Evolutionary conservation across 2,329 filamentous ascomycete genomes (phyloP).

Genomic region (Fusarium brachygibbosum): DNA sequence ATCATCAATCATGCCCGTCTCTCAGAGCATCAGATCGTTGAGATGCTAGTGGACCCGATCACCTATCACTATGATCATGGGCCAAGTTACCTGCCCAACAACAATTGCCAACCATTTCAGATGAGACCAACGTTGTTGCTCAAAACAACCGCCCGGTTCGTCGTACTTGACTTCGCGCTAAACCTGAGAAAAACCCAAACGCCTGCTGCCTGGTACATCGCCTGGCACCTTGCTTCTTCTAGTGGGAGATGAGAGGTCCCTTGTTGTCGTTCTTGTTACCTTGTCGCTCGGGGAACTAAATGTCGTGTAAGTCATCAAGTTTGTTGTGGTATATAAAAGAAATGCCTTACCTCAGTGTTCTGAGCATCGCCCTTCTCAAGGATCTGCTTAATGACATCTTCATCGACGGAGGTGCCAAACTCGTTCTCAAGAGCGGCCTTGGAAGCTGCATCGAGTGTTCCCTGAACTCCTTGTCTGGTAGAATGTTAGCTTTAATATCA

Average conservation of each 20-base stretch:
- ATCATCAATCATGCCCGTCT: conserved; percentile 42
- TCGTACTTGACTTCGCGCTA: conserved; percentile 10
- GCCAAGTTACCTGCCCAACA: conserved; percentile 6
- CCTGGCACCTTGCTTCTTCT: conserved; percentile 43
- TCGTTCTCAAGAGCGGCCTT: conserved; percentile 83
- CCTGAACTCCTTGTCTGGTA: conserved; percentile 85
- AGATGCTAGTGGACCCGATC: conserved; percentile 12
- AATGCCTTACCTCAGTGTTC: conserved; percentile 64
- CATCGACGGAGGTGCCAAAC: conserved; percentile 84
- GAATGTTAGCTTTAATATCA: conserved; percentile 26
- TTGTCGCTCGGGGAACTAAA: conserved; percentile 66
- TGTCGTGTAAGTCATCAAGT: conserved; percentile 10
- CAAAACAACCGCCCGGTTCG: conserved; percentile 11
- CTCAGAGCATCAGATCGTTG: conserved; percentile 30
- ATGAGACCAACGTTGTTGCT: conserved; percentile 20
- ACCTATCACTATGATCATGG: conserved; percentile 17
- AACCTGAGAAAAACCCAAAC: conserved; percentile 23
- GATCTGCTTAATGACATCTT: conserved; percentile 86
- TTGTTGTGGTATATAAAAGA: neutral
- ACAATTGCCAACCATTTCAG: conserved; percentile 31
- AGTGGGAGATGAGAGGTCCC: conserved; percentile 60
- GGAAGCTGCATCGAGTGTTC: conserved; percentile 80
- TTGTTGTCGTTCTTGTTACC: conserved; percentile 67
- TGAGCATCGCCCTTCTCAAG: conserved; percentile 81
- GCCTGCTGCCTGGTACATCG: conserved; percentile 19